These are phyloP conservation scores for Mentha longifolia DNA, from an alignment of 257 asterid species.

Conservation along the genomic window DNA sequence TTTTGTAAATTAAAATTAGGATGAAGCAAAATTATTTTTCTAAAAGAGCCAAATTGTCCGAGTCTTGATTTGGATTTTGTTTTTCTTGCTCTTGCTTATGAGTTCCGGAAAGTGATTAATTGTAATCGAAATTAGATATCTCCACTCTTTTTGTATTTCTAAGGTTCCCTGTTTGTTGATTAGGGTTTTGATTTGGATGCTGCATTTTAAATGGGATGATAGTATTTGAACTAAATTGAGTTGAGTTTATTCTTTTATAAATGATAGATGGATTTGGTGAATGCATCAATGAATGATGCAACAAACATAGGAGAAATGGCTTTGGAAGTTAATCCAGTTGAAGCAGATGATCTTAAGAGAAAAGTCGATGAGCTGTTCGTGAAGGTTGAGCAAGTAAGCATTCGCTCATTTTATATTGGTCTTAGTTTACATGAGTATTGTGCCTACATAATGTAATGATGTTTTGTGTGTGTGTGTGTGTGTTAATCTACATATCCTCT, in stretches of 20 bases:
- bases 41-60: background rate
- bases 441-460: background rate
- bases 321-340: slow-evolving; percentile 43
- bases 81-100: background rate
- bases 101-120: background rate
- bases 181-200: slow-evolving; percentile 11
- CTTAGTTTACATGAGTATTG: slow-evolving; percentile 10
- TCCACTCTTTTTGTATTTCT: background rate
- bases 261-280: slow-evolving; percentile 47
- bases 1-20: background rate
- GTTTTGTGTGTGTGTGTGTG: background rate
- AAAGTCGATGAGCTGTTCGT: slow-evolving; percentile 59
- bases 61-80: background rate
- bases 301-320: slow-evolving; percentile 32
- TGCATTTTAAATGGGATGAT: too few relatives aligned
- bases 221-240: too few relatives aligned
- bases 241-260: slow-evolving; percentile 10
- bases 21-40: background rate
- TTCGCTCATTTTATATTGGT: slow-evolving; percentile 11
- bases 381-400: slow-evolving; percentile 62
- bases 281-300: slow-evolving; percentile 31
- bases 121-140: background rate
- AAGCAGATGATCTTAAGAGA: slow-evolving; percentile 48
- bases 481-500: slow-evolving; percentile 1
- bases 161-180: slow-evolving; percentile 20